phyloP scores from a whole-genome alignment of 176 grass and related monocot genomes.

The Oryza glaberrima region DNA sequence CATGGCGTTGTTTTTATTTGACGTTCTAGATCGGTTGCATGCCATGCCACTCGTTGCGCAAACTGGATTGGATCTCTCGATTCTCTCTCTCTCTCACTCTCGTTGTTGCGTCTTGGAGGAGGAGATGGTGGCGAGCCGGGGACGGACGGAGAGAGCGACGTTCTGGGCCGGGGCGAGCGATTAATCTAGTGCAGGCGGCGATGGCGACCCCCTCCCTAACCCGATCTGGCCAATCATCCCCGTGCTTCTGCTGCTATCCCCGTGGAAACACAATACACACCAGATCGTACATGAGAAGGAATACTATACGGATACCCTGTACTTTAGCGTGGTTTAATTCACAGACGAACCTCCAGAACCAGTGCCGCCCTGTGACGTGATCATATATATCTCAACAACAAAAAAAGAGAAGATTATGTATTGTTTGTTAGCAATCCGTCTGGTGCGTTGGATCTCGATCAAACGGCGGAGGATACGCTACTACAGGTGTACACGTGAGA shows the following conservation, averaged over 20 bases:
- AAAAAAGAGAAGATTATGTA: background rate
- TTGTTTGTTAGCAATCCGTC: background rate
- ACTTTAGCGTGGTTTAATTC: background rate
- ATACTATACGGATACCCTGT: constrained; percentile 35
- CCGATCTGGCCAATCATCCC: constrained; percentile 51
- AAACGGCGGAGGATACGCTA: background rate
- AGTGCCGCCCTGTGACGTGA: constrained; percentile 22
- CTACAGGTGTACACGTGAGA: background rate
- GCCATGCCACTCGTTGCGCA: background rate
- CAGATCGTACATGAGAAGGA: background rate
- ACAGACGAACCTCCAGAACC: background rate
- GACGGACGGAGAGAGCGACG: constrained; percentile 32
- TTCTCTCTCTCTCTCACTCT: background rate
- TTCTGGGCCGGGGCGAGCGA: background rate
- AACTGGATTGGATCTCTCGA: constrained; percentile 37
- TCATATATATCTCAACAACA: background rate
- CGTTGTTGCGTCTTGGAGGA: constrained; percentile 36
- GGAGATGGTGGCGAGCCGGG: background rate
- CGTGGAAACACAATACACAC: constrained; percentile 9
- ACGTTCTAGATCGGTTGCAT: background rate
- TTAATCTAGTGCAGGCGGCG: constrained; percentile 58
- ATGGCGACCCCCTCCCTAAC: constrained; percentile 59
- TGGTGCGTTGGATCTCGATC: background rate
- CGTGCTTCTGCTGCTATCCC: background rate
- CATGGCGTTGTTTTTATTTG: constrained; percentile 5